Percentiles rank a stretch among this genome's conserved stretches.
Conservation (phyloP, 2,329 filamentous ascomycete genomes). For the Diaporthe nobilis region DNA sequence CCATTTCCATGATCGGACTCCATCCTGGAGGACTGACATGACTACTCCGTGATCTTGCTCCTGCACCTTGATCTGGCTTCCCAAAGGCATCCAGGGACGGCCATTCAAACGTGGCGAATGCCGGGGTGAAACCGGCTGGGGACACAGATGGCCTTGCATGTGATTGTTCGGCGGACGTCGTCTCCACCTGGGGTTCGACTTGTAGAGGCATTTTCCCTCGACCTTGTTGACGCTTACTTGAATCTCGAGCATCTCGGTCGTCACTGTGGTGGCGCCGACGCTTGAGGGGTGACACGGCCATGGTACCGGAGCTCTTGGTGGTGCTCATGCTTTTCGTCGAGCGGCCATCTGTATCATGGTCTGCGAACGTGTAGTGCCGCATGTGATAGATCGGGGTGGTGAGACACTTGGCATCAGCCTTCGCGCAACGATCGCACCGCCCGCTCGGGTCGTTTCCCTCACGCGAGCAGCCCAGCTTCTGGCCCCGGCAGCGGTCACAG, state of each 20-base stretch:
- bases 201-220: neutral
- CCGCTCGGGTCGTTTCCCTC: constrained; percentile 14
- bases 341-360: constrained; percentile 1
- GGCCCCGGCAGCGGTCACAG: constrained; percentile 38
- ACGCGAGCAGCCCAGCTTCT: constrained; percentile 38
- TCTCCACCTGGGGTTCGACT: neutral
- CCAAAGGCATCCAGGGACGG: constrained; percentile 2
- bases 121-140: neutral
- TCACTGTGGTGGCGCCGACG: neutral
- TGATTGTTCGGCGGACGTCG: neutral
- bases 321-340: neutral
- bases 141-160: neutral
- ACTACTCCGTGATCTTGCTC: neutral
- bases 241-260: neutral
- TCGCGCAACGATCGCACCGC: constrained; percentile 36
- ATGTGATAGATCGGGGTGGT: constrained; percentile 39
- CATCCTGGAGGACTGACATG: neutral
- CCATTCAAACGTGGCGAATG: neutral
- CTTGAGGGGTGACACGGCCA: neutral
- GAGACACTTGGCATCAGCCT: constrained; percentile 32
- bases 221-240: neutral
- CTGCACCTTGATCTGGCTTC: neutral
- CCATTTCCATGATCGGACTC: neutral
- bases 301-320: neutral
- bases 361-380: constrained; percentile 34